These are phyloP conservation scores for Camellia sinensis DNA, from an alignment of 148 eudicot genomes.

Conservation along the genomic window DNA sequence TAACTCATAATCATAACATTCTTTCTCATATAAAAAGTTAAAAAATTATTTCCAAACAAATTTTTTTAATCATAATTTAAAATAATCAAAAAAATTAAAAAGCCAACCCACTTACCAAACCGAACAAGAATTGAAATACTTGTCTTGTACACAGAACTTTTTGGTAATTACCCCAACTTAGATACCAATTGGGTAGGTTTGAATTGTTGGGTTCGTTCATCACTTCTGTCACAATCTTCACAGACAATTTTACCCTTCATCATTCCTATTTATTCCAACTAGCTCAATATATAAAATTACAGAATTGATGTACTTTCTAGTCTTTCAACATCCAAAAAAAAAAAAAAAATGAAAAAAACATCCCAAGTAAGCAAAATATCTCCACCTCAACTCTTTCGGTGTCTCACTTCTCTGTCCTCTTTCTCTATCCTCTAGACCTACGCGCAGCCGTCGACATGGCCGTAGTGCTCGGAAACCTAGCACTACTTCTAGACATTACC, in stretches of 20 bases:
- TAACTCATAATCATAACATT: too few species aligned
- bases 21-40: too few species aligned
- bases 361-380: neutral
- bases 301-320: neutral
- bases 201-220: too few species aligned
- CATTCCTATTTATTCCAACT: neutral
- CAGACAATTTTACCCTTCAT: conserved; percentile 5
- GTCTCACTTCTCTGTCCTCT: neutral
- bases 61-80: too few species aligned
- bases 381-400: neutral
- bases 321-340: neutral
- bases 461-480: conserved; percentile 56
- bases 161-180: too few species aligned
- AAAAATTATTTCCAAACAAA: too few species aligned
- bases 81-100: too few species aligned
- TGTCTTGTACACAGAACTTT: too few species aligned
- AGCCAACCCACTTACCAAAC: too few species aligned
- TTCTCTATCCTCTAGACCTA: neutral
- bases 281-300: neutral
- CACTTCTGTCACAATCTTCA: neutral
- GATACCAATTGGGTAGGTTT: too few species aligned
- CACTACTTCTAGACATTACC: conserved; percentile 48
- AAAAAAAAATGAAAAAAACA: too few species aligned
- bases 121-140: too few species aligned
- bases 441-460: conserved; percentile 47